Percentiles rank a stretch among this genome's conserved stretches.
phyloP scores from a whole-genome alignment of 2,329 filamentous ascomycete genomes.

The Salinomyces thailandicus region DNA sequence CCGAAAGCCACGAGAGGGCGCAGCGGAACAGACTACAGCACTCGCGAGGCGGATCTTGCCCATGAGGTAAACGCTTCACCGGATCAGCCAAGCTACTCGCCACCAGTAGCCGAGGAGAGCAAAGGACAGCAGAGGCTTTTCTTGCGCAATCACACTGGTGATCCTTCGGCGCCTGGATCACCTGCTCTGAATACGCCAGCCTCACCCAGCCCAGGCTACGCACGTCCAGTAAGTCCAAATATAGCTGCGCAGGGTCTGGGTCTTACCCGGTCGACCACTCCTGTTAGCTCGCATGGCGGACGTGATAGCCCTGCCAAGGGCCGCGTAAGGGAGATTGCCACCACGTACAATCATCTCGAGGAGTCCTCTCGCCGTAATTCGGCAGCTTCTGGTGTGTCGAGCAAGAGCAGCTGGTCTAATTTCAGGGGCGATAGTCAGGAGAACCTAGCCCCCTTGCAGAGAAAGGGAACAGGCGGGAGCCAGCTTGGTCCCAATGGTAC shows the following conservation, averaged over 20 bases:
- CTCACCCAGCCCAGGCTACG: constrained; percentile 1
- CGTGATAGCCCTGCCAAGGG: constrained; percentile 33
- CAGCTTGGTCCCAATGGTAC: background rate
- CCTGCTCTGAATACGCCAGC: constrained; percentile 3
- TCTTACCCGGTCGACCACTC: constrained; percentile 7
- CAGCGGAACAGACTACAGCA: constrained; percentile 24
- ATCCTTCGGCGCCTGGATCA: background rate
- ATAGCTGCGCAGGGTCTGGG: constrained; percentile 7
- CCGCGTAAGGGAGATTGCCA: constrained; percentile 42
- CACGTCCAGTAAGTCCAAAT: constrained; percentile 5
- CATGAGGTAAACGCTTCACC: constrained; percentile 17
- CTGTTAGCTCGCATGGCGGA: constrained; percentile 6
- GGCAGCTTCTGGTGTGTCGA: constrained; percentile 27
- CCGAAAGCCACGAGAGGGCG: constrained; percentile 16
- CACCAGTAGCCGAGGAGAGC: constrained; percentile 15
- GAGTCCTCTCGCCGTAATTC: constrained; percentile 38
- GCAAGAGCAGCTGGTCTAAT: constrained; percentile 31
- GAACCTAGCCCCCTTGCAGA: constrained; percentile 20
- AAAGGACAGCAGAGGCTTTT: constrained; percentile 15
- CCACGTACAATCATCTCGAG: constrained; percentile 37
- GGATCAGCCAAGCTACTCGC: constrained; percentile 11
- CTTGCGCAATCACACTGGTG: constrained; percentile 16
- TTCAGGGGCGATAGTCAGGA: constrained; percentile 28
- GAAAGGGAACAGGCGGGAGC: constrained; percentile 9
- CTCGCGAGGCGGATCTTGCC: constrained; percentile 24